Evolutionary conservation across 257 asterid species (phyloP).

Genomic region (Gentiana macrophylla): DNA sequence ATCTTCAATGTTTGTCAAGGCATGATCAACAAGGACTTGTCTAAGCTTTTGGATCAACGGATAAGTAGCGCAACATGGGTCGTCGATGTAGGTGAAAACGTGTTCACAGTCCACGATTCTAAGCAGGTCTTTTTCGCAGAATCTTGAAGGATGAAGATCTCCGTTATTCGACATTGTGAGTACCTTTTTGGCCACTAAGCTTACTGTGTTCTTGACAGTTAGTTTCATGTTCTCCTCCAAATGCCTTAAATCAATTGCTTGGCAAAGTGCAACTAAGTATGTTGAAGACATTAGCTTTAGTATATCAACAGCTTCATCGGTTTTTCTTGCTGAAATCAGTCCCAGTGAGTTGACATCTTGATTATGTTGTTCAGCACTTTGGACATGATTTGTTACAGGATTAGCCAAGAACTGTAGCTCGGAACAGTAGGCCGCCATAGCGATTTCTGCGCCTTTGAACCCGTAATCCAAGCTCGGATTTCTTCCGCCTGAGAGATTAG

Average conservation of each 20-base stretch:
- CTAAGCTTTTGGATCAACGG: slow-evolving; percentile 23
- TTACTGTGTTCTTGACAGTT: slow-evolving; percentile 16
- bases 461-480: slow-evolving; percentile 26
- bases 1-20: slow-evolving; percentile 6
- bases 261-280: slow-evolving; percentile 19
- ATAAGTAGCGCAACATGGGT: slow-evolving; percentile 16
- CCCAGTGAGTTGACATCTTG: slow-evolving; percentile 26
- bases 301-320: slow-evolving; percentile 20
- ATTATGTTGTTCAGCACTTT: slow-evolving; percentile 26
- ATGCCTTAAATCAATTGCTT: slow-evolving; percentile 25
- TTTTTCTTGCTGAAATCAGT: slow-evolving; percentile 18
- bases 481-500: slow-evolving; percentile 14
- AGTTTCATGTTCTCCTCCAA: slow-evolving; percentile 19
- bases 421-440: slow-evolving; percentile 22
- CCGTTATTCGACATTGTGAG: slow-evolving; percentile 8
- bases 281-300: slow-evolving; percentile 20
- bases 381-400: slow-evolving; percentile 24
- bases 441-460: slow-evolving; percentile 20
- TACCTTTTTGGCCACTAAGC: slow-evolving; percentile 16
- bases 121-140: slow-evolving; percentile 16
- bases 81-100: slow-evolving; percentile 16
- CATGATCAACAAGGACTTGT: slow-evolving; percentile 20
- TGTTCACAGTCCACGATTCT: slow-evolving; percentile 12
- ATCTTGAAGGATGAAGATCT: slow-evolving; percentile 21
- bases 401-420: slow-evolving; percentile 21